Evolutionary conservation across 129 eudicot genomes (phyloP).

Genomic region (Glebionis coronaria): DNA sequence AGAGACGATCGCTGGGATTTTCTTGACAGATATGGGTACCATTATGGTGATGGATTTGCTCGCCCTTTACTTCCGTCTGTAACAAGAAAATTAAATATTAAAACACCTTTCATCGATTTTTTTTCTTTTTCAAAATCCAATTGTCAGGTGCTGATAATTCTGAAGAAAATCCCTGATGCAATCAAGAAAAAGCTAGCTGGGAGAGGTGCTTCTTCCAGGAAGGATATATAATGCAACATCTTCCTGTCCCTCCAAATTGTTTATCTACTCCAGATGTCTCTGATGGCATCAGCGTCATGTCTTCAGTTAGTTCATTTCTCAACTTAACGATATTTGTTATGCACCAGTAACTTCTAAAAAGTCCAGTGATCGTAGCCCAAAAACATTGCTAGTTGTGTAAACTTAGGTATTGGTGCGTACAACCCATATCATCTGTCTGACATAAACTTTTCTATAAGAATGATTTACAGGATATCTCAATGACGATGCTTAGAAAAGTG

Average conservation of each 20-base stretch:
- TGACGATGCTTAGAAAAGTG: slow-evolving; percentile 66
- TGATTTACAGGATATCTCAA: slow-evolving; percentile 59
- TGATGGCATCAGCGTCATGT: slow-evolving; percentile 80
- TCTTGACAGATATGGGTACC: slow-evolving; percentile 64
- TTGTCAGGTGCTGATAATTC: slow-evolving; percentile 56
- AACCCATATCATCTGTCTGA: neutral
- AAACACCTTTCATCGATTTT: neutral
- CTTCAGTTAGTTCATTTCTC: slow-evolving; percentile 55
- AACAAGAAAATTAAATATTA: slow-evolving; percentile 28
- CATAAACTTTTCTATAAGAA: neutral
- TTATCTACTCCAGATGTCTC: slow-evolving; percentile 85
- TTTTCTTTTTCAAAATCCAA: slow-evolving; percentile 11
- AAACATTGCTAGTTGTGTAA: too few species aligned
- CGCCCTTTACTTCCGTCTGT: slow-evolving; percentile 83
- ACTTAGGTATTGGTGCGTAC: neutral
- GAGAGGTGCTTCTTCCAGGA: slow-evolving; percentile 74
- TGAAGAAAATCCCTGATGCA: slow-evolving; percentile 58
- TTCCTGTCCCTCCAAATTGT: slow-evolving; percentile 95
- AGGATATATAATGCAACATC: slow-evolving; percentile 63
- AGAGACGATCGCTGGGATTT: slow-evolving; percentile 57
- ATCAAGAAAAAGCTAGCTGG: slow-evolving; percentile 55
- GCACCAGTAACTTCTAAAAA: slow-evolving; percentile 10
- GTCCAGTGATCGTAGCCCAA: too few species aligned
- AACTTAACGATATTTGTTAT: neutral
- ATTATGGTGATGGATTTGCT: slow-evolving; percentile 46